Evolutionary conservation across 1,284 basidiomycete genomes (phyloP), one percentile per base, ranked within the genome.

Genomic region (Somion occarium): DNA sequence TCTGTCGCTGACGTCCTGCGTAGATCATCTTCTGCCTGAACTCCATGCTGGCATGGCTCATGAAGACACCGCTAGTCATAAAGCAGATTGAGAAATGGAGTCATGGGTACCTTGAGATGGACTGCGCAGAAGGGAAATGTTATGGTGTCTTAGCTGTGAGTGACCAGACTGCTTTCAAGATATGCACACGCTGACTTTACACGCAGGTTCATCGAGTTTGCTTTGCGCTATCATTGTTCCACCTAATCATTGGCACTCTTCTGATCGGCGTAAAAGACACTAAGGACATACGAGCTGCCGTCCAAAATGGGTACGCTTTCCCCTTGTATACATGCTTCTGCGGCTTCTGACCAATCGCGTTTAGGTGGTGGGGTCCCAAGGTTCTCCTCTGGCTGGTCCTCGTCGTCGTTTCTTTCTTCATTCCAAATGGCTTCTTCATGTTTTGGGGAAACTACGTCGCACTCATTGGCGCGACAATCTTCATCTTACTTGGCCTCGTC

Each of bases 321-420:
- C n/a, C 12, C 44, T 12, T 37, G 34, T 37, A n/a, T 11, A 37
- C 34, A n/a, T 23, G 43, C 20, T 46, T 11, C 4, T 44, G 5
- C n/a, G n/a, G n/a, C n/a, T n/a, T 39, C 19, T 5, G 13, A 22
- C 24, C 30, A 37, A 11, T 37, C 34, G 9, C 34, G 48, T 57
- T 5, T 59, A 94, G 92, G 24, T 99, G 95, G 95, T 99, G 96
- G 96, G 96, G 96, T 30, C 95, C 94, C 12, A 99, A 99, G 67
- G 84, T 93, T 30, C 74, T 98, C 44, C 73, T 89, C 3, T 95
- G 92, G 92, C 62, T 94, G 23, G 60, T 89, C 51, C 78, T 96
- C 49, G 73, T 96, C 53, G 73, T 79, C 43, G 68, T 91, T 23
- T 89, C 88, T 3, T 99, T 99, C 78, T 86, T 96, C 68, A 90